Evolutionary conservation across 306 rosid genomes (phyloP).

Genomic region (Rosa chinensis): DNA sequence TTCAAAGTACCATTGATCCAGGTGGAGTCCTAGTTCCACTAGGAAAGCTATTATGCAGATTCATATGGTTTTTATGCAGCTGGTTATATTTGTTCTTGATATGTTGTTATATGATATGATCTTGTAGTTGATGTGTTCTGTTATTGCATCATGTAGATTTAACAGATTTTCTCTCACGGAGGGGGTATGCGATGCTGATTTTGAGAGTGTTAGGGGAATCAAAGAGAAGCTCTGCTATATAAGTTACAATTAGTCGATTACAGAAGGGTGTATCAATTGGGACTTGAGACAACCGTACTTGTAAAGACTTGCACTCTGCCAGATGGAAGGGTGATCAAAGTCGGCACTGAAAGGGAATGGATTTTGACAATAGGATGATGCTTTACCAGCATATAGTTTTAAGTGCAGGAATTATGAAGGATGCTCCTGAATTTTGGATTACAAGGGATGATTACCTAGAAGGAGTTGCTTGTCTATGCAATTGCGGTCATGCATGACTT

Average conservation of each 20-base stretch:
- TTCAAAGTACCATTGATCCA: no score
- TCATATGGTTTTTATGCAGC: no score
- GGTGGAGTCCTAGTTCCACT: no score
- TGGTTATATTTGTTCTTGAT: no score
- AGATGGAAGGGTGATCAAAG: constrained; percentile 99
- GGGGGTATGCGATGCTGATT: constrained; percentile 99
- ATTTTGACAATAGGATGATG: constrained; percentile 98
- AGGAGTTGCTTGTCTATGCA: constrained; percentile 82
- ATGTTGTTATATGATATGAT: no score
- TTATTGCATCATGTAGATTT: no score
- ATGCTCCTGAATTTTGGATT: constrained; percentile 98
- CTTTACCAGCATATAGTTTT: constrained; percentile 97
- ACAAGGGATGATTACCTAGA: constrained; percentile 95
- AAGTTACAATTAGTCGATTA: constrained; percentile 93
- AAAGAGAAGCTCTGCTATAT: constrained; percentile 97
- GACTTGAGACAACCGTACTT: constrained; percentile 97
- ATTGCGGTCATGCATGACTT: constrained; percentile 85
- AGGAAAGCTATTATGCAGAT: no score
- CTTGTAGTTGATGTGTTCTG: no score
- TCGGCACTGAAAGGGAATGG: constrained; percentile 99
- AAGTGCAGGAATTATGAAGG: constrained; percentile 99
- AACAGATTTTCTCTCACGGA: constrained; percentile 67
- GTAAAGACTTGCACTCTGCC: constrained; percentile 95
- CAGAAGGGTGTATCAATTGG: constrained; percentile 98
- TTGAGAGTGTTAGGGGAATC: constrained; percentile 97